Base-by-base conservation (phyloP, 768 basidiomycete genomes). In the Trametes cubensis region DNA sequence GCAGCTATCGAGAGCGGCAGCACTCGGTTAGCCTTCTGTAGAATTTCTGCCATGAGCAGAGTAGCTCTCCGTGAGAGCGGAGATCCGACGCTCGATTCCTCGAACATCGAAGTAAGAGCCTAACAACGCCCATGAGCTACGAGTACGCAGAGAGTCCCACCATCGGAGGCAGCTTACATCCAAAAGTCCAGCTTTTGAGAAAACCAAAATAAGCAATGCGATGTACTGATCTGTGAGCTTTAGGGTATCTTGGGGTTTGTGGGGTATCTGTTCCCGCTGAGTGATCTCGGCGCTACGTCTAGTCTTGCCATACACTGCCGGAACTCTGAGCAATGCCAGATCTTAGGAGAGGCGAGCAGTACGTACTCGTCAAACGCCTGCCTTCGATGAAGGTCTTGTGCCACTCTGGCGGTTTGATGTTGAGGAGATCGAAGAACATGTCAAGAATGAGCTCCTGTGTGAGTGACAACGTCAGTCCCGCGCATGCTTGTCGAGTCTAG, bases 211-310 rank as follows among this genome's bases (percentile, higher is more conserved):
- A 5, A 98, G 78, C 15, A 99, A 78, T 0, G 91, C 90, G 53
- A 95, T 84, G 71, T 94, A 98, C 70, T 98, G 97, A 69, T 98
- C 95, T 1, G 94, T 90, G 25, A 98, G 74, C 69, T 90, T 95
- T 46, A 94, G 78, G 5, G 83, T 82, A 62, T 90, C 88, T 26
- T 72, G 71, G 15, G 71, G 67, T 81, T 69, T 82, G 77, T 67
- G 75, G 20, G 66, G 62, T 40, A 66, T 47, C 23, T 71, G 65
- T 14, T 62, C 39, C 18, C 51, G 47, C 40, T 66, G 68, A 18
- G 42, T 40, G 6, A 64, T n/a, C 21, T 69, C 67, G 13, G 55
- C 60, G 39, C 55, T 61, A 30, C 50, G 57, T 48, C 62, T 64
- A 25, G 82, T 76, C 73, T 80, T 85, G 39, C 84, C 85, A 71